These are phyloP conservation scores for Exserohilum turcica DNA, from an alignment of 2,329 filamentous ascomycete genomes.

Conservation along the genomic window DNA sequence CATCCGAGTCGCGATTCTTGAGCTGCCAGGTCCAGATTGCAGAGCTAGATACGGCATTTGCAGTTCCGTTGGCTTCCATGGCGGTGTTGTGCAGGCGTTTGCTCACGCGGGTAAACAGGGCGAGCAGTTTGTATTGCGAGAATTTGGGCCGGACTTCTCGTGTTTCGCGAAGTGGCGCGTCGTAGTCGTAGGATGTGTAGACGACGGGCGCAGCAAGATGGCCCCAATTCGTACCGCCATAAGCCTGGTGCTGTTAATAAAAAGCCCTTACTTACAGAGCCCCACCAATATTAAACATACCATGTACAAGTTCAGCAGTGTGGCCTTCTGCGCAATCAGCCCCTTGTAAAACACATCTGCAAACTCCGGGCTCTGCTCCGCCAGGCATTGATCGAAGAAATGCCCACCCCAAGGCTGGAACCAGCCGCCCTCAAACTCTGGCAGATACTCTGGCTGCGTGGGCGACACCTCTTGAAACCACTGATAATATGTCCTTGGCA, in stretches of 20 bases:
- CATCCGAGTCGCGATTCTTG: conserved; percentile 56
- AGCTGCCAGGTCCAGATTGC: conserved; percentile 59
- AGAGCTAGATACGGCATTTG: conserved; percentile 49
- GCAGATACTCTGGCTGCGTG: conserved; percentile 59
- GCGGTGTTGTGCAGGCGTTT: conserved; percentile 57
- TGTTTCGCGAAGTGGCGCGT: conserved; percentile 60
- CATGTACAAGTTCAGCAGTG: conserved; percentile 59
- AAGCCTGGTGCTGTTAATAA: background rate
- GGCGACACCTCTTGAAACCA: conserved; percentile 63
- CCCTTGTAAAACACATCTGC: conserved; percentile 64
- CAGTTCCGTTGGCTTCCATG: conserved; percentile 62
- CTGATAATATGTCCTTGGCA: conserved; percentile 60
- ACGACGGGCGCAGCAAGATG: conserved; percentile 53
- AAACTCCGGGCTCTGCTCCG: conserved; percentile 55
- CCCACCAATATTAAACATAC: conserved; percentile 38
- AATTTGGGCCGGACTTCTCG: conserved; percentile 59
- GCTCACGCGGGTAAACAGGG: conserved; percentile 60
- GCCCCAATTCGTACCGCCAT: conserved; percentile 63
- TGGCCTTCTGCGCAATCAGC: conserved; percentile 58
- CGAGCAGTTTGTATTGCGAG: conserved; percentile 61
- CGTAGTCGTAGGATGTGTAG: conserved; percentile 55
- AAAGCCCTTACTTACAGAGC: background rate
- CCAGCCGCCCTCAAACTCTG: conserved; percentile 61
- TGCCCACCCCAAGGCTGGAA: conserved; percentile 60
- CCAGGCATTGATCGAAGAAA: conserved; percentile 58